Conservation (phyloP, 148 eudicot species). For the Tetragonia tetragonoides region DNA sequence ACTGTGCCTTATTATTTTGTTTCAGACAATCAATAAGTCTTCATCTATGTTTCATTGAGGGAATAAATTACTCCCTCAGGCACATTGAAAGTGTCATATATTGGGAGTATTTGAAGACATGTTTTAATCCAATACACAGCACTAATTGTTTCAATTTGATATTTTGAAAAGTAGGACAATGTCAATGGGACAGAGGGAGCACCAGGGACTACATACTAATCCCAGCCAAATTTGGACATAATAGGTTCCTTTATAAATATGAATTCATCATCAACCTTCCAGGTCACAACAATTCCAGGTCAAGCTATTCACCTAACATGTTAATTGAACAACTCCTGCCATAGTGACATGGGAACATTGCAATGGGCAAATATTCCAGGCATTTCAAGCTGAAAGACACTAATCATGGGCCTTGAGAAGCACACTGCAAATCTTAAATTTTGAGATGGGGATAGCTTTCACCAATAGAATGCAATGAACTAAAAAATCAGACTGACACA, state of each 20-base stretch:
- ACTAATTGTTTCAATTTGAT: too few relatives aligned
- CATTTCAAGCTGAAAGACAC: neutral
- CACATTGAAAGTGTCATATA: too few relatives aligned
- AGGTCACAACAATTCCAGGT: neutral
- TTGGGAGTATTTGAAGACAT: too few relatives aligned
- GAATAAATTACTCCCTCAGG: too few relatives aligned
- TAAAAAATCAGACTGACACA: neutral
- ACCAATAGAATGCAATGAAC: neutral
- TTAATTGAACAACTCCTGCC: neutral
- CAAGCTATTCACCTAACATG: neutral
- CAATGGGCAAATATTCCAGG: slow-evolving; percentile 6
- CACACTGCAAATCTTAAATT: neutral
- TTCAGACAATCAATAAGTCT: neutral
- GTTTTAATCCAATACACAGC: too few relatives aligned
- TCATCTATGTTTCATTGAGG: neutral
- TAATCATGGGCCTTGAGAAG: neutral
- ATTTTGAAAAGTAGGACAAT: too few relatives aligned
- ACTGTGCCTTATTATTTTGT: too few relatives aligned
- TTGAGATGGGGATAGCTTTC: neutral
- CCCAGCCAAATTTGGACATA: neutral
- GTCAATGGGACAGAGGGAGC: too few relatives aligned
- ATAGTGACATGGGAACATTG: neutral
- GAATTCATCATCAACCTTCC: neutral
- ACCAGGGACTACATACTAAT: neutral
- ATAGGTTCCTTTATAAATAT: neutral